phyloP scores from a whole-genome alignment of 164 flowering plant species.

The Dillenia suffruticosa region DNA sequence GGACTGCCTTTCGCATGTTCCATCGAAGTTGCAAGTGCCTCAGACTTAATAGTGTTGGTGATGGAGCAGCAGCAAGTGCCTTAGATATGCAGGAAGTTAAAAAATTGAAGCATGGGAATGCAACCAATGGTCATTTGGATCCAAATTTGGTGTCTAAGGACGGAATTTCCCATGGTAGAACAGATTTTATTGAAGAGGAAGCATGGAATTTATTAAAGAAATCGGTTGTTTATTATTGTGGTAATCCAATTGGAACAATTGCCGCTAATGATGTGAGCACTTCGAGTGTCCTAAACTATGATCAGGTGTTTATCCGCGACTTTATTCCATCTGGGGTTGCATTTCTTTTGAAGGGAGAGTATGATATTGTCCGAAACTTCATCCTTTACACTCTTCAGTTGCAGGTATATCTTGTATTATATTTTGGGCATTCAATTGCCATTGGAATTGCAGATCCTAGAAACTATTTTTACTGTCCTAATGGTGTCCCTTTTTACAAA shows the following conservation, averaged over 20 bases:
- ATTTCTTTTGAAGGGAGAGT: slow-evolving; percentile 79
- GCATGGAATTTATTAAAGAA: slow-evolving; percentile 65
- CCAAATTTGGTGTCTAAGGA: slow-evolving; percentile 14
- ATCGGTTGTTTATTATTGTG: slow-evolving; percentile 64
- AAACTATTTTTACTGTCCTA: too few species aligned
- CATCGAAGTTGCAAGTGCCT: too few species aligned
- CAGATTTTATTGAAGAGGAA: slow-evolving; percentile 56
- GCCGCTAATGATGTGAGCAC: slow-evolving; percentile 65
- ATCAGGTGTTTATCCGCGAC: slow-evolving; percentile 80
- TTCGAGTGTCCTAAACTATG: slow-evolving; percentile 52
- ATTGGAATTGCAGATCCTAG: too few species aligned
- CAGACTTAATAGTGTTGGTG: slow-evolving; percentile 7
- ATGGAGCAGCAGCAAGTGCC: slow-evolving; percentile 12
- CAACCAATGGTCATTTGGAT: slow-evolving; percentile 15
- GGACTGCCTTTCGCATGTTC: too few species aligned
- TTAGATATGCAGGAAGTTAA: slow-evolving; percentile 20
- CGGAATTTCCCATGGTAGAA: slow-evolving; percentile 3
- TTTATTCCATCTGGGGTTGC: slow-evolving; percentile 83
- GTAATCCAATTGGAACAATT: slow-evolving; percentile 71
- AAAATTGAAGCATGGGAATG: slow-evolving; percentile 19
- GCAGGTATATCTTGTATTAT: slow-evolving; percentile 41
- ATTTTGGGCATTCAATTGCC: too few species aligned
- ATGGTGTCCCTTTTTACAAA: too few species aligned
- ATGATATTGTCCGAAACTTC: slow-evolving; percentile 77
- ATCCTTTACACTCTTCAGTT: slow-evolving; percentile 78